phyloP scores from a whole-genome alignment of 2,329 filamentous ascomycete genomes.

The Eutypa lata region DNA sequence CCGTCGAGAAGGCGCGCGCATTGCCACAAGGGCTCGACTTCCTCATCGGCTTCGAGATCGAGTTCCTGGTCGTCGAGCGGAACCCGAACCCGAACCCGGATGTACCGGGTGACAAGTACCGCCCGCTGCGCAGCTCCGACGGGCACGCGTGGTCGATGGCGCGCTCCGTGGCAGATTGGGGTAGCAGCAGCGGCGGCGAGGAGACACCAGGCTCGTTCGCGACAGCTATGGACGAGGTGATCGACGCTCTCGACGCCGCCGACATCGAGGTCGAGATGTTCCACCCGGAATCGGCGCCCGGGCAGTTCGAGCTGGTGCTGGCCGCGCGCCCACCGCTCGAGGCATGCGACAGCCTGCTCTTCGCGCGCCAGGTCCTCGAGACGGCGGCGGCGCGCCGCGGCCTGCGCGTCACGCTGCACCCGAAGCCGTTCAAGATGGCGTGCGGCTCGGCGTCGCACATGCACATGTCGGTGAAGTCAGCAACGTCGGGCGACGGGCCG shows the following conservation, averaged over 20 bases:
- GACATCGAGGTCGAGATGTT: constrained; percentile 69
- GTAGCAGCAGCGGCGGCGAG: constrained; percentile 19
- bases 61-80: constrained; percentile 67
- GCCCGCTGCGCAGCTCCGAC: constrained; percentile 50
- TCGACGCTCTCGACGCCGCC: constrained; percentile 54
- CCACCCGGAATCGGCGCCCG: constrained; percentile 69
- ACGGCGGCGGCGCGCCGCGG: constrained; percentile 60
- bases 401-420: constrained; percentile 69
- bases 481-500: constrained; percentile 25
- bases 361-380: constrained; percentile 66
- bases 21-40: constrained; percentile 51
- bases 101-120: constrained; percentile 26
- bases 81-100: constrained; percentile 23
- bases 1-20: constrained; percentile 47
- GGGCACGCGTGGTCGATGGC: constrained; percentile 71
- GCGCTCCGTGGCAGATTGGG: constrained; percentile 58
- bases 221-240: constrained; percentile 63
- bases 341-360: constrained; percentile 70
- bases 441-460: constrained; percentile 67
- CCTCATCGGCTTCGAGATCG: constrained; percentile 76
- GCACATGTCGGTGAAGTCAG: constrained; percentile 63
- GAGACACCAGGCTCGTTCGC: constrained; percentile 45
- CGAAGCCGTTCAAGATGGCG: constrained; percentile 58
- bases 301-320: constrained; percentile 77
- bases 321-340: constrained; percentile 59